A percentile compares a stretch with the other conserved stretches of the same genome.
These are phyloP conservation scores for Rhodotorula sp. DNA, from an alignment of 1,284 basidiomycete species.

Conservation along the genomic window DNA sequence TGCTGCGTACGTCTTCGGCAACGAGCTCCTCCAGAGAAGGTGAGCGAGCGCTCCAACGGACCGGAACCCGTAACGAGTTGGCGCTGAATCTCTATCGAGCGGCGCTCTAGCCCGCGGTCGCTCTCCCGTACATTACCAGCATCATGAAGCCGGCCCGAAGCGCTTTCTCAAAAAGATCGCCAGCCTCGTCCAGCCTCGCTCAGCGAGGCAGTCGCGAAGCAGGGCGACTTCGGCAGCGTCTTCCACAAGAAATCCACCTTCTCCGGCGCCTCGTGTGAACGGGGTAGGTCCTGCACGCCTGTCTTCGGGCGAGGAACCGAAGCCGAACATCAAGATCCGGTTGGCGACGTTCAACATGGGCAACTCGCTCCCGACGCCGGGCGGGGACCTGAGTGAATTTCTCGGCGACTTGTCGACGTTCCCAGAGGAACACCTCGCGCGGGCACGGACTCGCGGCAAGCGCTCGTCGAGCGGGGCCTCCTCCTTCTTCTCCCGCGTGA, in stretches of 20 bases:
- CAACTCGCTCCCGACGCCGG: slow-evolving; percentile 35
- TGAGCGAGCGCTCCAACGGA: not conserved
- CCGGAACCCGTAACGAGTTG: not conserved
- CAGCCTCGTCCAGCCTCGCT: slow-evolving; percentile 13
- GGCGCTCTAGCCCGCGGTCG: not conserved
- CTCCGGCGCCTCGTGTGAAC: slow-evolving; percentile 1
- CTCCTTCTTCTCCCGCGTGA: slow-evolving; percentile 2
- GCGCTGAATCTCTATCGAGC: too few relatives aligned
- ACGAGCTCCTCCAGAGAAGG: not conserved
- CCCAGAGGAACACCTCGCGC: not conserved
- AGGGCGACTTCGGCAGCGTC: not conserved
- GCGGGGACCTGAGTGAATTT: slow-evolving; percentile 43
- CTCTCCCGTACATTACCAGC: slow-evolving; percentile 13
- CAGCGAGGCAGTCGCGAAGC: not conserved
- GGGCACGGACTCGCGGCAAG: slow-evolving; percentile 10
- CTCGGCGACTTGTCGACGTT: slow-evolving; percentile 35
- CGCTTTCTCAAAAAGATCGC: slow-evolving; percentile 11
- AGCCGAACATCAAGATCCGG: slow-evolving; percentile 34
- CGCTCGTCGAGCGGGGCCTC: slow-evolving; percentile 15
- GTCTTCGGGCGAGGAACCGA: not conserved
- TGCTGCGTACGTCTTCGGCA: not conserved
- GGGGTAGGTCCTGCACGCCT: not conserved
- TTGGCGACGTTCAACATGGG: slow-evolving; percentile 44
- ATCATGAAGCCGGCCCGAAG: slow-evolving; percentile 15
- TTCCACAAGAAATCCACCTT: not conserved